Base-by-base conservation (phyloP, 805 yeast species). In the Lachancea dasiensis region DNA sequence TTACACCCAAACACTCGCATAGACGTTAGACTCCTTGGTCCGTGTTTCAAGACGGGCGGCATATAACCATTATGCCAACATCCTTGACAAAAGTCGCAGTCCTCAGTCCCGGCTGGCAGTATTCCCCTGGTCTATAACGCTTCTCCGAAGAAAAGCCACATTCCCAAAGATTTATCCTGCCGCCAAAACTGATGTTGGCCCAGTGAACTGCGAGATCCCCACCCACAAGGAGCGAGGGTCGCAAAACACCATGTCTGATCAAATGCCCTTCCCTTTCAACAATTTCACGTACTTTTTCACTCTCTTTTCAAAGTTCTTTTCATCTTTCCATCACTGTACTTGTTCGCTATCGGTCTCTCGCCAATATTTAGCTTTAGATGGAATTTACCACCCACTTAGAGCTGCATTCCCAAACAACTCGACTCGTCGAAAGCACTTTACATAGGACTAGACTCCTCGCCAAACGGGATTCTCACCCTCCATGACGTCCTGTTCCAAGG, bases 301-400 rank as follows among this genome's bases (percentile, higher is more conserved):
- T 62, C 67, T 59, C 67, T 62, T 61, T 61, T 61, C 66, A 62
- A 60, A 60, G 65, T 62, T 52, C 67, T 61, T 63, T 63, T 63
- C 67, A 64, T 63, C 68, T 63, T 62, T 64, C 67, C 67, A 54
- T 64, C 67, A 64, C 67, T 60, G 66, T 64, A 63, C 68, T 62
- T 64, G 68, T 63, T 63, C 65, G 66, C 66, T 64, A 64, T 63
- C 68, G 67, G 68, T 63, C 67, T 62, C 68, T 62, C 65, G 66
- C 69, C 67, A 60, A 62, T 62, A 63, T 63, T 63, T 60, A 64
- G 68, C 67, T 58, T 64, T 61, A 61, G 64, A 60, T 61, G 67
- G 67, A 60, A 56, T 59, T 48, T 48, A 48, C 51, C 51, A 48
- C 51, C 51, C 51, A 48, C 51, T 48, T 63, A 60, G 64, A 51